phyloP scores from a whole-genome alignment of 2,329 filamentous ascomycete species.

The Fusarium buxicola region DNA sequence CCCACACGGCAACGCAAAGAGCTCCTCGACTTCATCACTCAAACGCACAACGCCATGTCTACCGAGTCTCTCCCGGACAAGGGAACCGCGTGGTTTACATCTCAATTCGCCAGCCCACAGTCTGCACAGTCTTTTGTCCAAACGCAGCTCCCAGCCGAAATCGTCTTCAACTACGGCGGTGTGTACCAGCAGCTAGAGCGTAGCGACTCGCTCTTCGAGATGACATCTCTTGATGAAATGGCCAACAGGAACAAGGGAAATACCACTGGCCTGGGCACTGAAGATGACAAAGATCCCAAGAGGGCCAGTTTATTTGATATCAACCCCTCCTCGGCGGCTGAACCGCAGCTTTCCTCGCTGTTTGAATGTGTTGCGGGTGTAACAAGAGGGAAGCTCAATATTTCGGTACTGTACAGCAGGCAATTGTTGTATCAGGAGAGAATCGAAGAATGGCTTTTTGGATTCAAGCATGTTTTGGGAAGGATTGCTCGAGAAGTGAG shows the following conservation, averaged over 20 bases:
- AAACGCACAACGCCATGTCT: conserved; percentile 18
- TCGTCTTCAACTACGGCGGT: conserved; percentile 19
- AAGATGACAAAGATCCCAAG: neutral
- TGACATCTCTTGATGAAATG: conserved; percentile 10
- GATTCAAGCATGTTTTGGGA: conserved; percentile 4
- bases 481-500: neutral
- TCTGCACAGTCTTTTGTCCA: conserved; percentile 8
- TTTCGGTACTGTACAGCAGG: conserved; percentile 16
- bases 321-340: conserved; percentile 2
- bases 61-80: conserved; percentile 2
- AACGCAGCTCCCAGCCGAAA: conserved; percentile 8
- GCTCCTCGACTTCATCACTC: conserved; percentile 1
- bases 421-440: conserved; percentile 2
- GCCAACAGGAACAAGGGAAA: neutral
- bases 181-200: conserved; percentile 18
- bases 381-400: neutral
- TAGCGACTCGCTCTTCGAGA: conserved; percentile 4
- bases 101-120: conserved; percentile 17
- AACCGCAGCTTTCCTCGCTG: neutral
- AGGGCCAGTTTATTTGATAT: neutral
- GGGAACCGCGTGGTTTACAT: conserved; percentile 10
- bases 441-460: conserved; percentile 5
- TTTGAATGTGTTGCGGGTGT: conserved; percentile 20
- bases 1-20: neutral
- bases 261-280: neutral